Evolutionary conservation across 208 protist genomes (phyloP), one percentile per base, ranked within the genome.

Genomic region (Trypanosoma caninum): DNA sequence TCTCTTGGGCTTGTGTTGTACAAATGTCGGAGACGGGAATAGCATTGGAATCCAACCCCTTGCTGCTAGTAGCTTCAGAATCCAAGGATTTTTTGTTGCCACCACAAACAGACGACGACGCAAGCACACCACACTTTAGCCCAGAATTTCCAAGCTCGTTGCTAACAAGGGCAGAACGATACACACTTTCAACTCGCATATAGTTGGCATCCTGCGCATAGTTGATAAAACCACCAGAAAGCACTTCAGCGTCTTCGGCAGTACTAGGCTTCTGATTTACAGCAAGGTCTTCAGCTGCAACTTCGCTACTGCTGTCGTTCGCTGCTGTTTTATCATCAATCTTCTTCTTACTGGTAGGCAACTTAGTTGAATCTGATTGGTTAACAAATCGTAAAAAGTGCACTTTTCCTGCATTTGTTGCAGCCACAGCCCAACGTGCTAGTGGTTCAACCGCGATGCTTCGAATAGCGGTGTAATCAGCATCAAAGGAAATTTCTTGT

Each of bases 401-500:
- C 13, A 94, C 58, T 55, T 89, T 86, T 25, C 87, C 87, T 23
- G 68, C 77, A 58, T 91, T 91, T 22, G 87, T 91, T 10, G 87
- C 87, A 10, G 84, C 78, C 13, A 86, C 87, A 6, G 67, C 67
- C 84, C 87, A 94, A 31, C 81, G 70, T 5, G 58, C 84, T 23
- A 89, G 59, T 13, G 87, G 83, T 57, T 89, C 80, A 5, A 89
- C 76, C 7, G 79, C 76, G 40, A 94, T 86, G 57, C 84, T 91
- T 45, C 87, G 84, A 47, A 94, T 80, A 28, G 84, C 82, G 22
- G 74, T 88, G 74, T 94, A 91, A 62, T 94, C 84, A 23, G 69
- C 73, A 6, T 76, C 53, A 62, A 94, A 89, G 35, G 80, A 45
- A 45, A 94, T 80, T 53, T 87, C 84, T 59, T 94, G 87, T 42